Percentiles rank a stretch among this genome's conserved stretches.
Conservation (phyloP, 441 rosid species). For the Erysimum cheiri region DNA sequence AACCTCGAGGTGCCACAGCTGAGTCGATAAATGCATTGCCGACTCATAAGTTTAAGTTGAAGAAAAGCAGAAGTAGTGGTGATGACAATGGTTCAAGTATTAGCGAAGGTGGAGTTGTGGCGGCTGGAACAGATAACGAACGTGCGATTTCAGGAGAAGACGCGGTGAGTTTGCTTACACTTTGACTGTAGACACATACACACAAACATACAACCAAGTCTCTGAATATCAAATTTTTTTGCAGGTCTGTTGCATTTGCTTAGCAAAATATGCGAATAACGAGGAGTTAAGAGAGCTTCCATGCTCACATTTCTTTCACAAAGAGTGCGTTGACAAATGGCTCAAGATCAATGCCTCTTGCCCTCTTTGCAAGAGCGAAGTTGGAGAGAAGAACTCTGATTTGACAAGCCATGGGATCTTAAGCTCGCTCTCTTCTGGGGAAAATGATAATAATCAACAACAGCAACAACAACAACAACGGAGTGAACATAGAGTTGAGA, state of each 20-base stretch:
- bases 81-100: conserved; percentile 52
- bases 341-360: conserved; percentile 91
- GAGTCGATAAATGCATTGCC: conserved; percentile 92
- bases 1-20: conserved; percentile 87
- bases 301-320: conserved; percentile 89
- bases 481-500: conserved; percentile 48
- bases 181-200: conserved; percentile 10
- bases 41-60: conserved; percentile 82
- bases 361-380: conserved; percentile 94
- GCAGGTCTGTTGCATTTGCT: conserved; percentile 97
- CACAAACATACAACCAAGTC: conserved; percentile 7
- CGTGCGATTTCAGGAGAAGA: conserved; percentile 88
- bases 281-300: conserved; percentile 93
- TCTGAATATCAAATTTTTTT: conserved; percentile 23
- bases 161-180: conserved; percentile 62
- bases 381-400: conserved; percentile 66
- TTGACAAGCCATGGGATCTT: conserved; percentile 50
- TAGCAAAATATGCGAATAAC: conserved; percentile 86
- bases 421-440: conserved; percentile 54
- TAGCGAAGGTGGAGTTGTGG: conserved; percentile 86
- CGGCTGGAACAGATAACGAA: conserved; percentile 93
- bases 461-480: conserved; percentile 35
- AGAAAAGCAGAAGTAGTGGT: conserved; percentile 59
- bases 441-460: conserved; percentile 41
- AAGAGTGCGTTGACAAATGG: conserved; percentile 97